These are phyloP conservation scores for Begonia fuchsioides DNA, from an alignment of 306 rosid genomes.

Conservation along the genomic window DNA sequence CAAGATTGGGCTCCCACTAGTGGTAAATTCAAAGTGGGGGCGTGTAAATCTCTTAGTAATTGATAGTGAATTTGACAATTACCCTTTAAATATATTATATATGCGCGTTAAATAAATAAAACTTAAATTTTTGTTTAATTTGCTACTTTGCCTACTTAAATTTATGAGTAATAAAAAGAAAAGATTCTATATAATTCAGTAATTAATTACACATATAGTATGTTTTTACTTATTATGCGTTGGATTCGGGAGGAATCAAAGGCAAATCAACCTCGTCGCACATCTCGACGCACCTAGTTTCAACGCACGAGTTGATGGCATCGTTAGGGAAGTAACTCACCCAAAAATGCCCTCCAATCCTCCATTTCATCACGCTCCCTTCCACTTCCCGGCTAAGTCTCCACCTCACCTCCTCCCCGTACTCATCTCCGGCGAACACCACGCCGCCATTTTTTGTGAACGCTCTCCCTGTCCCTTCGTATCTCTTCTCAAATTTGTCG, in stretches of 20 bases:
- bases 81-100: too few relatives aligned
- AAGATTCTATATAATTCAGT: too few relatives aligned
- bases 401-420: conserved; percentile 71
- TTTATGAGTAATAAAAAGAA: too few relatives aligned
- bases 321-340: conserved; percentile 48
- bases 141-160: too few relatives aligned
- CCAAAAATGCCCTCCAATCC: conserved; percentile 80
- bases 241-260: conserved; percentile 31
- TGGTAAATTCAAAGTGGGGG: too few relatives aligned
- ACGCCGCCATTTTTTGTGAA: conserved; percentile 58
- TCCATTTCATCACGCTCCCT: conserved; percentile 90
- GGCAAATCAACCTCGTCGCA: conserved; percentile 98
- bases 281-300: conserved; percentile 76
- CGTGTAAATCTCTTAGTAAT: too few relatives aligned
- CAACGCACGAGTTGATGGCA: conserved; percentile 27
- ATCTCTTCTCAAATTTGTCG: conserved; percentile 24
- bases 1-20: too few relatives aligned
- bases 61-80: too few relatives aligned
- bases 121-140: too few relatives aligned
- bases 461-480: conserved; percentile 27
- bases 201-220: too few relatives aligned
- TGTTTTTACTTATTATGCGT: too few relatives aligned
- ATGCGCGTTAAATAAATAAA: too few relatives aligned
- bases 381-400: conserved; percentile 66
- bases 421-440: conserved; percentile 60